Evolutionary conservation across 768 basidiomycete species (phyloP).

Genomic region (Tricholoma matsutake): DNA sequence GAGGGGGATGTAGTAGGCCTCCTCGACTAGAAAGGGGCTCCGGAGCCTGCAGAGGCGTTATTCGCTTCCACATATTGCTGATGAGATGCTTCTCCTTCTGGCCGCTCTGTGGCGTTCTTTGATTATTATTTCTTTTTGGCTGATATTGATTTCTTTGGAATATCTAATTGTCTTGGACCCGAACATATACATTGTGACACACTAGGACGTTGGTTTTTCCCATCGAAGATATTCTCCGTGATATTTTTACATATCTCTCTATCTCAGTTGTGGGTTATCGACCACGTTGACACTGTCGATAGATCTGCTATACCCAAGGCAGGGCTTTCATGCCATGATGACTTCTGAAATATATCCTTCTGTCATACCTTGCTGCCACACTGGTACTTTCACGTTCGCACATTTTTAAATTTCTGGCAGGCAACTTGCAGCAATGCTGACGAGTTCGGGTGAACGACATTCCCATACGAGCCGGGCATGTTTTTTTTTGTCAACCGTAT

Average conservation of each 20-base stretch:
- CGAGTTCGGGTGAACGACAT: background rate
- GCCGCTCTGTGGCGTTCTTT: background rate
- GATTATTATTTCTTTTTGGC: background rate
- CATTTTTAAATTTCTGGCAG: no score
- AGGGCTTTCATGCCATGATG: background rate
- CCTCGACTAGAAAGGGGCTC: constrained; percentile 17
- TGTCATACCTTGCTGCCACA: background rate
- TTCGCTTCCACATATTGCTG: background rate
- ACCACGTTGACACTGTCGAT: constrained; percentile 3
- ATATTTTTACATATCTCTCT: background rate
- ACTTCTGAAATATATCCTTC: background rate
- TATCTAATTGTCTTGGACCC: background rate
- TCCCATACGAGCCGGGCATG: background rate
- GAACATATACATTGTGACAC: background rate
- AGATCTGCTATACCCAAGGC: background rate
- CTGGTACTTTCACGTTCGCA: background rate
- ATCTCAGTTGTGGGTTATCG: background rate
- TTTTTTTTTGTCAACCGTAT: background rate
- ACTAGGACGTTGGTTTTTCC: background rate
- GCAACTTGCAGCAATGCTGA: no score
- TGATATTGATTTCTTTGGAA: background rate
- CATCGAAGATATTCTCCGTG: background rate
- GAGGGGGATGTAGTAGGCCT: constrained; percentile 48
- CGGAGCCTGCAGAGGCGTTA: background rate
- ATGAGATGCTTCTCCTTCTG: background rate